Evolutionary conservation across 2,329 filamentous ascomycete genomes (phyloP), one percentile per base, ranked within the genome.

Genomic region (Penicillium concentricum): DNA sequence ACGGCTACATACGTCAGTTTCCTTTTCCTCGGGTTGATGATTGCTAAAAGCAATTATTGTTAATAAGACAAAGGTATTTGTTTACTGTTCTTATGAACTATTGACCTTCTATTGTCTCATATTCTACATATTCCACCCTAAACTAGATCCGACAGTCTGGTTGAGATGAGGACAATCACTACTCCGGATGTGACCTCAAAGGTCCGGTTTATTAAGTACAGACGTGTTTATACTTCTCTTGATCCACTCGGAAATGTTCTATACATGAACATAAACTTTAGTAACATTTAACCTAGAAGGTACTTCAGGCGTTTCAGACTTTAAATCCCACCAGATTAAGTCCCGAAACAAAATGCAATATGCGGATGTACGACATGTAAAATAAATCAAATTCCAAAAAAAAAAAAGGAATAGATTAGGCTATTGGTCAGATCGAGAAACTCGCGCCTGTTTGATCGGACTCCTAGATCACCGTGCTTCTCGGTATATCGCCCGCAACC

Each of bases 121-220:
- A 18, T 50, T 30, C 28, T n/a, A n/a, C 37, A 46, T 49, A 60
- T 62, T 63, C 38, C 57, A 56, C 57, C 57, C 32, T 26, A 58
- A 59, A 55, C 58, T 46, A 46, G 53, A 61, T 65, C 62, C 61
- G 62, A 58, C 51, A 60, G 45, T 45, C 20, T 62, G 63, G 62
- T 61, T 61, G 60, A 42, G 49, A 61, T 65, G 58, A 44, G 45
- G 63, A 64, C 9, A 43, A 35, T 38, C 42, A 35, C 18, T 32
- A 12, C 13, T 44, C 7, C 28, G 38, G 38, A 41, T 50, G 37
- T 28, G 18, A 51, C 18, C 18, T 43, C 16, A 2, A 35, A 43
- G 49, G 44, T 51, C 49, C 30, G 48, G n/a, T 22, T 49, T 26
- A 26, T 4, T 5, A 26, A 26, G 24, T 26, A 26, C 24, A 12